Base-by-base conservation (phyloP, 345 rosid species). In the Erucastrum elatum region DNA sequence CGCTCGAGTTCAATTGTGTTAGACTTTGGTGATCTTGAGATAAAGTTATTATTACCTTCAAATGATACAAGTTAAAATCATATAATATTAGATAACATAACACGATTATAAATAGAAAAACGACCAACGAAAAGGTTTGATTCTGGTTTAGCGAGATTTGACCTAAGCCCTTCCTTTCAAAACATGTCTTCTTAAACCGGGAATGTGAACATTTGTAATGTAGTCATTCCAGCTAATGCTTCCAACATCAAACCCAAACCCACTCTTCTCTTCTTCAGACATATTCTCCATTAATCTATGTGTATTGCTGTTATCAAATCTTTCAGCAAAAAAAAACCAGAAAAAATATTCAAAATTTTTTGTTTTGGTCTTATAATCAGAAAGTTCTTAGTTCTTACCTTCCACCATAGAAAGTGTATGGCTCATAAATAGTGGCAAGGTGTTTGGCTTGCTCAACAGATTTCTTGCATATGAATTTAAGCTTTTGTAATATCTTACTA, bases 391-490 rank as follows among this genome's bases (percentile, higher is more conserved):
- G 8, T 26, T 71, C 62, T 83, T 63, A 92, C 97, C 97, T 88
- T 84, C 99, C 98, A 29, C 88, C 84, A 74, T 95, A 91, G 71
- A 93, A 93, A 64, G 98, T 82, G 82, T 92, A 95, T n/a, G 97
- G 98, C 82, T 89, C 90, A 17, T 94, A 94, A 51, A 91, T 86
- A 74, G 83, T 83, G 4, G 97, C 97, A 82, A 91, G 70, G 68
- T 91, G 81, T 89, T 91, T 90, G 0, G 93, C 95, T 76, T 90
- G 98, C 59, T 94, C 97, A 51, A 92, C 85, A 4, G 92, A 87
- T 77, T 90, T 92, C 72, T 83, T 86, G 84, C 97, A 87, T 3
- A 95, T 82, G 11, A 80, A 67, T 69, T 92, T 88, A 2, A 87
- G 83, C 64, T 86, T 90, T 67, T 79, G 86, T 3, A 90, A 70